Evolutionary conservation across 208 protist genomes (phyloP), one percentile per base, ranked within the genome.

Genomic region (Angomonas ambiguus): DNA sequence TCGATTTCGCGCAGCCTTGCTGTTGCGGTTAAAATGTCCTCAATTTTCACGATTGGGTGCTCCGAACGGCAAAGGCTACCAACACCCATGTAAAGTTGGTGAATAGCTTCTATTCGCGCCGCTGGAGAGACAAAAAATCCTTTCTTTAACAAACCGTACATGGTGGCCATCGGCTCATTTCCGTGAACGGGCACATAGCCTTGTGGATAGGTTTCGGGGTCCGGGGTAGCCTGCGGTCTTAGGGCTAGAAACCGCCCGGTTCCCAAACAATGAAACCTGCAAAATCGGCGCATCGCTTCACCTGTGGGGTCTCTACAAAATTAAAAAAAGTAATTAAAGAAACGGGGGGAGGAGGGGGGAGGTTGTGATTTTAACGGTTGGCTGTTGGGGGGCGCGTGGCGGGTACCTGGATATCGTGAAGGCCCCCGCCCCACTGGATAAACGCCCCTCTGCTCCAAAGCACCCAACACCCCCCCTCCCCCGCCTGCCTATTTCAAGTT

Each of bases 131-230:
- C 85, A 74, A 92, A 96, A 57, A 87, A 68, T 16, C 90, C 90
- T 38, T 38, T 60, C 56, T 92, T 93, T 6, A 96, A 31, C 16
- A 93, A 41, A n/a, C 77, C 57, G 57, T 88, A 96, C 11, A 96
- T 74, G 20, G 73, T 70, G 49, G 93, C 87, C 56, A 93, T 85
- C 0, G 90, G 67, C 56, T 96, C 87, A 1, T 69, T 82, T 1
- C 87, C 90, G 51, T 92, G 83, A 34, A 96, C 62, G 13, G 90
- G 85, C 1, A 93, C 82, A 53, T 88, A 96, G 0, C 90, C 90
- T 10, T 86, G 64, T 30, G 90, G 90, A 65, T 88, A 95, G 1
- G 72, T 59, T 0, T 24, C 25, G 0, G 82, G 67, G 58, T 80
- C 71, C 0, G 69, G 31, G 6, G 76, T 83, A 0, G 62, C 30